These are phyloP conservation scores for Alternaria sp. DNA, from an alignment of 2,329 filamentous ascomycete genomes.

Conservation along the genomic window DNA sequence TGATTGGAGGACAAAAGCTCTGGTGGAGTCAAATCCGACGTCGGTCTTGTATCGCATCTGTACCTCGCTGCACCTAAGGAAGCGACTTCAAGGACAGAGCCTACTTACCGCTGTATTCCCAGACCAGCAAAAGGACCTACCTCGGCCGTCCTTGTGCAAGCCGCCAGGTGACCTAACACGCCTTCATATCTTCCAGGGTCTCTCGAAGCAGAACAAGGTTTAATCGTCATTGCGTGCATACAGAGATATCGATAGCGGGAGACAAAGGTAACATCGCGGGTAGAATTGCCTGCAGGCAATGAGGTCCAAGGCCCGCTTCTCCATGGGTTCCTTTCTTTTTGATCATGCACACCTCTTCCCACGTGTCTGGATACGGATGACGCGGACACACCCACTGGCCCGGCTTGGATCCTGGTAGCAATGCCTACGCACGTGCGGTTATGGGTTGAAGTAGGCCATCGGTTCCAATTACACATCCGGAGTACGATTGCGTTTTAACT, in stretches of 20 bases:
- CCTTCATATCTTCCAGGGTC: not conserved
- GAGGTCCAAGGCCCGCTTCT: not conserved
- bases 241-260: not conserved
- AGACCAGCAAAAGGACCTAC: not conserved
- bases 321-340: not conserved
- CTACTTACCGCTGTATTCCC: not conserved
- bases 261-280: not conserved
- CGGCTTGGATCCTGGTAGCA: not conserved
- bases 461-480: not conserved
- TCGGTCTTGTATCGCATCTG: slow-evolving; percentile 10
- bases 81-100: not conserved
- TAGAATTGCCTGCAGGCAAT: not conserved
- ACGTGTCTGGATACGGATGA: not conserved
- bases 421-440: not conserved
- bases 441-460: not conserved
- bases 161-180: not conserved
- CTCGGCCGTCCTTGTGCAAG: not conserved
- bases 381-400: not conserved
- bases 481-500: not conserved
- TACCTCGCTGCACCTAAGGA: slow-evolving; percentile 6
- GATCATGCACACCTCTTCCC: not conserved
- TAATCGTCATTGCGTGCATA: not conserved
- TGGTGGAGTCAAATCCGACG: slow-evolving; percentile 5
- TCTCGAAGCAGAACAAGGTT: not conserved
- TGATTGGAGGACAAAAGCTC: slow-evolving; percentile 3